Evolutionary conservation across 345 rosid genomes (phyloP).

Genomic region (Aquilaria yunnanensis): DNA sequence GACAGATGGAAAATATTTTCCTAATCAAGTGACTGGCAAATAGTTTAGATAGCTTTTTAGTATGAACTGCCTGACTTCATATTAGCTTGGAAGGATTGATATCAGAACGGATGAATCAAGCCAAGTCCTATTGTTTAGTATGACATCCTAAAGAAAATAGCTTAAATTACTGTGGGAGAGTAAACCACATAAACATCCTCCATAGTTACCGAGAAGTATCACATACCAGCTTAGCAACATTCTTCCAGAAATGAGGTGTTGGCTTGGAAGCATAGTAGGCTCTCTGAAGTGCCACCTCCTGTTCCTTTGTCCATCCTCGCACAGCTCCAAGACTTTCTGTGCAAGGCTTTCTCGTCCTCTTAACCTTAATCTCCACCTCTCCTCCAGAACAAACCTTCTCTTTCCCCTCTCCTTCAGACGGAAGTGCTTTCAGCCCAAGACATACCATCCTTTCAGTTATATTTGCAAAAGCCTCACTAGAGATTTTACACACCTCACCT

Average conservation of each 20-base stretch:
- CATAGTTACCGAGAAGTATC: constrained; percentile 1
- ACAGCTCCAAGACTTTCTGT: constrained; percentile 12
- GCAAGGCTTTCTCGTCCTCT: constrained; percentile 15
- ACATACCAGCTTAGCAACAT: constrained; percentile 65
- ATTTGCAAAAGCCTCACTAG: constrained; percentile 11
- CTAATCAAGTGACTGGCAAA: no score
- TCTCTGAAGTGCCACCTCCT: constrained; percentile 64
- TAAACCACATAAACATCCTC: neutral
- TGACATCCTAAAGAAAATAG: no score
- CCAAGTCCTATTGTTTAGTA: no score
- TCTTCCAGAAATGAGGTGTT: constrained; percentile 75
- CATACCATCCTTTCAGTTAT: constrained; percentile 5
- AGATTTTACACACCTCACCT: constrained; percentile 8
- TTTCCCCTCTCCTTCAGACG: neutral
- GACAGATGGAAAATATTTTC: no score
- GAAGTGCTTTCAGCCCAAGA: constrained; percentile 12
- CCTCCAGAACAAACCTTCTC: constrained; percentile 13
- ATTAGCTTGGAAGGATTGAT: neutral
- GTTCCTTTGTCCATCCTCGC: constrained; percentile 62
- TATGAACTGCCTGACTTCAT: neutral
- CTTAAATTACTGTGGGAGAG: neutral
- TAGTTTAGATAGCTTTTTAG: no score
- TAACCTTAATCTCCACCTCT: constrained; percentile 13
- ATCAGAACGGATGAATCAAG: no score
- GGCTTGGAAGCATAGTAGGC: constrained; percentile 73